A percentile compares a stretch with the other conserved stretches of the same genome.
Evolutionary conservation across 176 grass and related monocot genomes (phyloP).

Genomic region (Hordeum marinum): DNA sequence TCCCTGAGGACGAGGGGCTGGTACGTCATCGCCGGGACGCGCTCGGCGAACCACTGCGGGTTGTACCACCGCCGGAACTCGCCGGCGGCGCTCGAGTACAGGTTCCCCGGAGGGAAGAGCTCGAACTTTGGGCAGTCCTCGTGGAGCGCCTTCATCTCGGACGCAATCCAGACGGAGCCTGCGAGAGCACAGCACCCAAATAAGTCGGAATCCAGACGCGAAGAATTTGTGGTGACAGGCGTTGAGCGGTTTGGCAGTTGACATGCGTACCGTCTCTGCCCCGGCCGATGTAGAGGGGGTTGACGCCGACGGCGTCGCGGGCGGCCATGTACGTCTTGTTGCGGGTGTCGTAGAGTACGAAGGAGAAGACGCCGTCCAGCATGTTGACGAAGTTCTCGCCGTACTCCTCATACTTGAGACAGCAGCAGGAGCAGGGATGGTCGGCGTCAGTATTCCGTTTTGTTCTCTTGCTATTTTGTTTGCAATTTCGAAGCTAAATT

Average conservation of each 20-base stretch:
- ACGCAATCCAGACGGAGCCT: conserved; percentile 91
- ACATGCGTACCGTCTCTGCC: conserved; percentile 64
- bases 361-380: conserved; percentile 96
- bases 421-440: neutral
- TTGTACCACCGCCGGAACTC: conserved; percentile 80
- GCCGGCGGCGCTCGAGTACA: conserved; percentile 69
- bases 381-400: conserved; percentile 85
- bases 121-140: conserved; percentile 87
- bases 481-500: neutral
- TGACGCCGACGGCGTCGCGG: conserved; percentile 89
- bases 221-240: too few species aligned
- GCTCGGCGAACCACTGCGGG: conserved; percentile 68
- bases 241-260: neutral
- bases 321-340: conserved; percentile 67
- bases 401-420: conserved; percentile 76
- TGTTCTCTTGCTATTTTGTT: neutral
- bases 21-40: conserved; percentile 54
- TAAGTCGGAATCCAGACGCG: neutral
- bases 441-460: neutral
- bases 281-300: conserved; percentile 94
- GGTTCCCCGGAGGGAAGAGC: conserved; percentile 72
- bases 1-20: conserved; percentile 58
- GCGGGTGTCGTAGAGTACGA: conserved; percentile 82
- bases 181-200: neutral
- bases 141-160: conserved; percentile 90